Base-by-base conservation (phyloP, 2,329 filamentous ascomycete genomes). In the Microsporum ferrugineum region DNA sequence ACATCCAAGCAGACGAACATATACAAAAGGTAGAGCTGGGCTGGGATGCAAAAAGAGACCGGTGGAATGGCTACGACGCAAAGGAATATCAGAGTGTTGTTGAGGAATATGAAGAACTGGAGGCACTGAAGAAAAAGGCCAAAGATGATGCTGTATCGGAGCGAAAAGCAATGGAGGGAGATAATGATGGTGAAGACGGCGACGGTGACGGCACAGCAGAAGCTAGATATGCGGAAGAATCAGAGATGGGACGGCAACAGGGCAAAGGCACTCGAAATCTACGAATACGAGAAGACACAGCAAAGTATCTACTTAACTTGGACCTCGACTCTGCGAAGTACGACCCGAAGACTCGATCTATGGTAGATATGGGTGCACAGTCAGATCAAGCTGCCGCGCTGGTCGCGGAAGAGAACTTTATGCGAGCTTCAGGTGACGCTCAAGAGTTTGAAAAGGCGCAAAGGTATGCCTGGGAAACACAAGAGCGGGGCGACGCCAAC, bases 31-130 rank as follows among this genome's bases (percentile, higher is more conserved):
- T 97, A 14, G 84, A 88, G 53, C 77, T 97, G 56, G 89, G 91
- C 2, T 99, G 92, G 89, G 95, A 99, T 73, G 94, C 94, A 27
- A 99, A 99, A 78, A 83, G 94, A 67, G 94, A 99, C 77, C 84
- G 92, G 49, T 99, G 94, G 92, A 96, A 96, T 71, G 92, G 92
- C n/a, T 99, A 95, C 74, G 91, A 97, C 72, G 79, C 91, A 0
- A 84, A 83, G 66, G 89, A 97, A 73, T 97, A 96, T 72, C 82
- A 84, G 63, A 80, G 84, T 63, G 89, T 97, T n/a, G 85, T 97
- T 45, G 86, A 95, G 58, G 89, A 96, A 68, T 96, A 88, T 73
- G 87, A 94, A 64, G 84, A 92, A 71, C 78, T 96, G 73, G 92
- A 96, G 71, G 84, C 87, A 66, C 77, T 96, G 64, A 86, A 79